Base-by-base conservation (phyloP, 371 early-diverging fungal genomes). In the Blakeslea trispora region DNA sequence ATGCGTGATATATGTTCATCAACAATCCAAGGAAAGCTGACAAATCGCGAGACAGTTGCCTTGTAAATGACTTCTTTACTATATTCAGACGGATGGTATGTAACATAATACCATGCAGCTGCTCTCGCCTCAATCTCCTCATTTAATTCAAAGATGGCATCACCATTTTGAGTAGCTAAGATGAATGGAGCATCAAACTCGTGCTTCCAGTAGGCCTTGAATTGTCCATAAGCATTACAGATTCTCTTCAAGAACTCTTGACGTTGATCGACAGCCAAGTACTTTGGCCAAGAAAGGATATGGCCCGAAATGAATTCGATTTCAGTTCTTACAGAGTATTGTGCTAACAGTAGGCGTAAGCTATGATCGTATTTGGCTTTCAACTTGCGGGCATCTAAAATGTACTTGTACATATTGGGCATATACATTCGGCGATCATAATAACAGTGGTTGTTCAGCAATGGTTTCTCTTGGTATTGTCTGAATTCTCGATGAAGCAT, bases 61-160 rank as follows among this genome's bases (percentile, higher is more conserved):
- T 45, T 55, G 18, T 57, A 57, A n/a, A 57, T 21, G 2, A 35
- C 44, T 19, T 37, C 52, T 1, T 35, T 56, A 31, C 45, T 67
- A 23, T 35, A 43, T 45, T 75, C 75, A 6, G 62, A 42, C 0
- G 66, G 67, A 50, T 82, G 73, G 55, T 90, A 90, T 0, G 85
- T 81, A 5, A 82, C 85, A 32, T 82, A 83, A 49, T 90, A 90
- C 88, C 86, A 88, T 0, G 88, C 87, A 2, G 82, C 80, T 1
- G 87, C 90, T 51, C 86, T 88, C n/a, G 50, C 57, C 24, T 67
- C 55, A 15, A 57, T 24, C 7, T 37, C 13, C 1, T 10, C 23
- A 0, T 50, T 19, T n/a, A 44, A 1, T 44, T 34, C 34, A 46
- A 28, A 28, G 28, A 3, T 28, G 3, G 28, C 7, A 28, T 28